Evolutionary conservation across 2,329 filamentous ascomycete species (phyloP).

Genomic region (Plenodomus tracheiphilus): DNA sequence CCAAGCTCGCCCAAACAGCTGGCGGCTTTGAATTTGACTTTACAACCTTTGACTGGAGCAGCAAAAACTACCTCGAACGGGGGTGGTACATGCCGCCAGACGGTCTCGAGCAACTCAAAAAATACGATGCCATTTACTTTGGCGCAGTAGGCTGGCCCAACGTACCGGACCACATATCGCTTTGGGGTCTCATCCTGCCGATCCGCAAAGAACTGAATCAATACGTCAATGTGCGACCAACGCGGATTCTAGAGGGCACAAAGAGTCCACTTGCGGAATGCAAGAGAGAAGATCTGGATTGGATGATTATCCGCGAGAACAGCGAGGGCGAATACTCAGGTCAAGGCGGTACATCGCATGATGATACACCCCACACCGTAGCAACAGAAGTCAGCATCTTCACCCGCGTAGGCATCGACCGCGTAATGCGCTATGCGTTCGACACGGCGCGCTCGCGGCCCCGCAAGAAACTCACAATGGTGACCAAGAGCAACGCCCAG

Average conservation of each 20-base stretch:
- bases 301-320: conserved; percentile 55
- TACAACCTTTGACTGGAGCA: conserved; percentile 56
- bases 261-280: conserved; percentile 46
- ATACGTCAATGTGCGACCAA: conserved; percentile 67
- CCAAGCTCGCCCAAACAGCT: conserved; percentile 49
- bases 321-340: conserved; percentile 55
- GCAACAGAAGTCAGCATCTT: conserved; percentile 55
- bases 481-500: conserved; percentile 55
- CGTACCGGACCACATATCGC: conserved; percentile 68
- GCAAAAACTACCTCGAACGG: conserved; percentile 53
- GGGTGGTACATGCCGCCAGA: conserved; percentile 59
- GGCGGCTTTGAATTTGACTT: conserved; percentile 56
- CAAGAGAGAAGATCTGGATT: conserved; percentile 47
- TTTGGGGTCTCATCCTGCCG: conserved; percentile 69
- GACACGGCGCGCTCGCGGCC: conserved; percentile 50
- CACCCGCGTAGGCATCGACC: conserved; percentile 50
- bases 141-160: conserved; percentile 63
- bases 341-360: conserved; percentile 51
- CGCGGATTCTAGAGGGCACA: conserved; percentile 49
- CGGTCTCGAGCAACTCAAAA: conserved; percentile 54
- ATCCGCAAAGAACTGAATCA: conserved; percentile 70
- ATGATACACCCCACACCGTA: conserved; percentile 44
- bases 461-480: conserved; percentile 54
- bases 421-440: conserved; percentile 55
- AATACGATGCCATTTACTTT: conserved; percentile 61